Conservation (phyloP, 2,329 filamentous ascomycete species). For the Hirsutella rhossiliensis region DNA sequence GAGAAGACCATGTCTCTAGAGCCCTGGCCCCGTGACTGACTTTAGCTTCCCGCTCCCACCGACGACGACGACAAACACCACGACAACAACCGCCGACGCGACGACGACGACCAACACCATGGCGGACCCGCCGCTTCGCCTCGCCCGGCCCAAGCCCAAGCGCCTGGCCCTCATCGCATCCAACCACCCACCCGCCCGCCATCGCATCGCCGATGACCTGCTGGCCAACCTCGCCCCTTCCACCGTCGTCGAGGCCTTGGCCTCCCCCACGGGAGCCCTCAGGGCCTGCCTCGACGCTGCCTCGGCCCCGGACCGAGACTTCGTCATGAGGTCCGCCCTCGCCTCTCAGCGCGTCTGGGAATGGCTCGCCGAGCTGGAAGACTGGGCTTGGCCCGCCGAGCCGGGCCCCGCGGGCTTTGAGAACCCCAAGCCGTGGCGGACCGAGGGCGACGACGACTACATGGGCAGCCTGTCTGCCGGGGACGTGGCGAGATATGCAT, state of each 20-base stretch:
- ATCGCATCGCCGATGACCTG: conserved; percentile 41
- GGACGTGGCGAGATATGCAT: conserved; percentile 57
- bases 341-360: conserved; percentile 59
- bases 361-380: conserved; percentile 61
- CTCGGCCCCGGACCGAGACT: conserved; percentile 53
- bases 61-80: background rate
- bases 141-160: conserved; percentile 15
- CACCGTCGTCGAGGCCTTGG: conserved; percentile 48
- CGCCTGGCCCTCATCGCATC: conserved; percentile 16
- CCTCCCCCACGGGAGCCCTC: conserved; percentile 37
- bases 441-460: conserved; percentile 26
- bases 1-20: conserved; percentile 9
- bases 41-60: background rate
- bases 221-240: conserved; percentile 49
- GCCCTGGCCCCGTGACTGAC: background rate
- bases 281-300: conserved; percentile 50
- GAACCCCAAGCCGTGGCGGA: conserved; percentile 28
- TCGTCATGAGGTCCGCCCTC: conserved; percentile 57
- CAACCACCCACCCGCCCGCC: conserved; percentile 30
- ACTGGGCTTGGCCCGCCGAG: conserved; percentile 43
- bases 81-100: background rate
- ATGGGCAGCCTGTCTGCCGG: conserved; percentile 58
- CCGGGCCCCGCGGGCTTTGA: conserved; percentile 43
- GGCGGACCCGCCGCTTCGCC: conserved; percentile 20
- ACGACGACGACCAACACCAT: conserved; percentile 15